Evolutionary conservation across 108 stramenopile species (phyloP), one percentile per base, ranked within the genome.

Genomic region (Skeletonema potamos): DNA sequence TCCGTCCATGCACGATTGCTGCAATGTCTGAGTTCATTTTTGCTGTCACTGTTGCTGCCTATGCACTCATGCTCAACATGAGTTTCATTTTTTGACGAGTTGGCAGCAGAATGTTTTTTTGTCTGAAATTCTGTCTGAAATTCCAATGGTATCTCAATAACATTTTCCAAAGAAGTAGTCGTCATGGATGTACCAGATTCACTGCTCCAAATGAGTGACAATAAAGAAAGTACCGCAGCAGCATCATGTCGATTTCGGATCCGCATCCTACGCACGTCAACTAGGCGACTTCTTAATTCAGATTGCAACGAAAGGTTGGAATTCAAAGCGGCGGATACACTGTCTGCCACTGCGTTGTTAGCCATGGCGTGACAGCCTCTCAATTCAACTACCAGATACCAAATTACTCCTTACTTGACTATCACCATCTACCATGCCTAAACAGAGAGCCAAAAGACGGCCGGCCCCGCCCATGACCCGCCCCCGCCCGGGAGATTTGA

Each of bases 231-330:
- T 0, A 79, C 77, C 32, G 36, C 51, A 24, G 77, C 44, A 24
- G 77, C 77, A 56, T 67, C 32, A 12, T 54, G 58, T 39, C 77
- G 64, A 57, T 79, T 79, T 56, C 34, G 58, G 18, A 54, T 58
- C 48, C 46, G 64, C 51, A 66, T 33, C 32, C 51, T 17, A 29
- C 66, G 65, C n/a, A 79, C 70, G 37, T 79, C 37, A 24, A 46
- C 1, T 37, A 79, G 66, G 43, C 58, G 77, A 30, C 66, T 57
- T 30, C 61, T 66, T 59, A 79, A 54, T 66, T 79, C 77, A 26
- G 51, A 24, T 79, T 78, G 77, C 0, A 78, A 54, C 2, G 65
- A 46, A 1, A 66, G 2, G 37, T 78, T 78, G 26, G 77, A 66
- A 26, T 71, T 43, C 30, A 78, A 36, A 17, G 77, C 77, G 8